A percentile compares a stretch with the other conserved stretches of the same genome.
Conservation (phyloP, 73 alveolate genomes). For the Tetrahymena thermophila region DNA sequence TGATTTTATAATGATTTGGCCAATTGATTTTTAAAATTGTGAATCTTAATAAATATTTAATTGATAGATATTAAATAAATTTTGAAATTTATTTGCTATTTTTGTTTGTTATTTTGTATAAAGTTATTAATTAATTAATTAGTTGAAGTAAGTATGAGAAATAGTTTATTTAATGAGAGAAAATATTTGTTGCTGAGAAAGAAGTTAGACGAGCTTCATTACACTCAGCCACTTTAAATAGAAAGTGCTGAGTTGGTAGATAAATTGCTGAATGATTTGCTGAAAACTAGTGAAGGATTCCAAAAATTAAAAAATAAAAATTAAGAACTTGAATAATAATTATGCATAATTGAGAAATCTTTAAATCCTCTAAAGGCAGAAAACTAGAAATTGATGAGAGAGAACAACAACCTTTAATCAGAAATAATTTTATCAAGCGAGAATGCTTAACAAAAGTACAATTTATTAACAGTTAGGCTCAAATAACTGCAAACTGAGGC, state of each 20-base stretch:
- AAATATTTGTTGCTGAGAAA: slow-evolving; percentile 53
- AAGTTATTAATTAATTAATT: no score
- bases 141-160: neutral
- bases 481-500: neutral
- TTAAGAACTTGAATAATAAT: slow-evolving; percentile 60
- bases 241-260: slow-evolving; percentile 85
- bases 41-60: neutral
- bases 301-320: slow-evolving; percentile 80
- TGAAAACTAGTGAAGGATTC: slow-evolving; percentile 91
- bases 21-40: neutral
- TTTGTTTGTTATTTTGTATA: no score
- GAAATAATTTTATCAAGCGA: neutral
- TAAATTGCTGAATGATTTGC: slow-evolving; percentile 78
- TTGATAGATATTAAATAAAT: neutral
- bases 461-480: neutral
- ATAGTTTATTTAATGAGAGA: slow-evolving; percentile 17
- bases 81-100: neutral
- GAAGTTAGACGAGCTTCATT: slow-evolving; percentile 87
- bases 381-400: neutral
- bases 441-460: neutral
- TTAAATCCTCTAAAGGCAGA: neutral
- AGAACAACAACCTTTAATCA: neutral
- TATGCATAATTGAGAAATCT: neutral
- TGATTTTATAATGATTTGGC: neutral
- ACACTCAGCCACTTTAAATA: slow-evolving; percentile 83